Base-by-base conservation (phyloP, 345 rosid species). In the Punica granatum region DNA sequence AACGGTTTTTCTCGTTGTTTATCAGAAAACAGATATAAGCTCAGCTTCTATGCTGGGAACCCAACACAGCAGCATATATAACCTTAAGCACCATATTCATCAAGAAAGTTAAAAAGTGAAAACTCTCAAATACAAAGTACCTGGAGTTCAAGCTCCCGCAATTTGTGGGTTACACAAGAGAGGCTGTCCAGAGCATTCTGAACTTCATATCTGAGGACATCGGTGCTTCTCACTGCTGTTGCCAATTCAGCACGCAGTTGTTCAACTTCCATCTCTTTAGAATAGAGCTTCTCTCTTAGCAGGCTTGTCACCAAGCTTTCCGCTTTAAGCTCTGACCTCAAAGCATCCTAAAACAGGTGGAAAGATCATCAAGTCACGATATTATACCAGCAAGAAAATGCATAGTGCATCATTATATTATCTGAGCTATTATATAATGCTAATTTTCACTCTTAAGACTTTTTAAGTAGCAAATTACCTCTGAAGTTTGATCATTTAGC, bases 191-290 rank as follows among this genome's bases (percentile, higher is more conserved):
- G 32, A 68, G 86, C 79, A 70, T 77, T 85, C 67, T 90, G 88
- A 65, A 87, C 76, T 80, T 95, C 96, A 72, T 80, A 74, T 72
- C 77, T 78, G 51, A 95, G 88, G 59, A 90, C 81, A 74, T 92
- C 96, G 60, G 83, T 88, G 32, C 96, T 87, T 69, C 97, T 84
- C 49, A 90, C 92, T 7, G 87, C 89, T 43, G 97, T 83, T 60
- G 97, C 89, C 51, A 92, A 25, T 79, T 95, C 97, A 53, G 92
- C 93, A 76, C 90, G 90, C 72, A 95, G 62, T 80, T 81, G 97
- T 75, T 92, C 92, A 33, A 80, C 86, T 81, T 95, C 97, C 76
- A 79, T 66, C 83, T 92, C 98, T 82, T 87, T 90, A 21, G 88
- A 85, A 68, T 81, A 87, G 64, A 92, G 83, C 78, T 92, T 95